Percentiles rank a stretch among this genome's conserved stretches.
Evolutionary conservation across 2,329 filamentous ascomycete species (phyloP).

Genomic region (Pyrenophora teres): DNA sequence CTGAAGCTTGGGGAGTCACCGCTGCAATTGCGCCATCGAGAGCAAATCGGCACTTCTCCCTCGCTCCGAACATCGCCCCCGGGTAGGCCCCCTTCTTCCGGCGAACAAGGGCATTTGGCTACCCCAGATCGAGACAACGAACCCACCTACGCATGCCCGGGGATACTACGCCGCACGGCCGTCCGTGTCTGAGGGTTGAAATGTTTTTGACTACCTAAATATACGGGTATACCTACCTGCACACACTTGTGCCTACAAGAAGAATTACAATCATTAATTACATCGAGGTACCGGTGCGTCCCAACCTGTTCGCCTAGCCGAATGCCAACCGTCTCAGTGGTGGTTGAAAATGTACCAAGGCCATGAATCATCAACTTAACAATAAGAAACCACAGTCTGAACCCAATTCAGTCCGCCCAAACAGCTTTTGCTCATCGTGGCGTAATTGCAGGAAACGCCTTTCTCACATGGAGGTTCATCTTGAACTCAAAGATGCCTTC

Average conservation of each 20-base stretch:
- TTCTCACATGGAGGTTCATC: conserved; percentile 67
- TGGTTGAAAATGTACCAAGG: not conserved
- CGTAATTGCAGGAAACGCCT: conserved; percentile 51
- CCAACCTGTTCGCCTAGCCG: conserved; percentile 6
- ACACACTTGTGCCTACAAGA: not conserved
- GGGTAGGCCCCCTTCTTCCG: not conserved
- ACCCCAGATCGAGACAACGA: conserved; percentile 24
- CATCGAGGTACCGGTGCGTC: conserved; percentile 3
- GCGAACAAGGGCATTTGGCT: conserved; percentile 20
- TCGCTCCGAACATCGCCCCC: conserved; percentile 27
- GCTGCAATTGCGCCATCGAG: conserved; percentile 42
- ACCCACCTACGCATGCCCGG: conserved; percentile 3
- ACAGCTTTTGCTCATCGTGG: conserved; percentile 34
- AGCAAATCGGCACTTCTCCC: conserved; percentile 30
- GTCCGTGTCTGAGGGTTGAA: not conserved
- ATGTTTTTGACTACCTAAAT: conserved; percentile 4
- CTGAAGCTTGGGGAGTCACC: conserved; percentile 38
- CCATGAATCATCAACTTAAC: not conserved
- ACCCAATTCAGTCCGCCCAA: not conserved
- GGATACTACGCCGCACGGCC: not conserved
- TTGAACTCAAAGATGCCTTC: conserved; percentile 77
- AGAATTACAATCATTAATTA: conserved; percentile 8
- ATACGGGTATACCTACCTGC: conserved; percentile 12
- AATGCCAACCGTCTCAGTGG: conserved; percentile 4
- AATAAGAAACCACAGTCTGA: conserved; percentile 1